Evolutionary conservation across 2,329 filamentous ascomycete species (phyloP).

Genomic region (Hypoxylon sp.): DNA sequence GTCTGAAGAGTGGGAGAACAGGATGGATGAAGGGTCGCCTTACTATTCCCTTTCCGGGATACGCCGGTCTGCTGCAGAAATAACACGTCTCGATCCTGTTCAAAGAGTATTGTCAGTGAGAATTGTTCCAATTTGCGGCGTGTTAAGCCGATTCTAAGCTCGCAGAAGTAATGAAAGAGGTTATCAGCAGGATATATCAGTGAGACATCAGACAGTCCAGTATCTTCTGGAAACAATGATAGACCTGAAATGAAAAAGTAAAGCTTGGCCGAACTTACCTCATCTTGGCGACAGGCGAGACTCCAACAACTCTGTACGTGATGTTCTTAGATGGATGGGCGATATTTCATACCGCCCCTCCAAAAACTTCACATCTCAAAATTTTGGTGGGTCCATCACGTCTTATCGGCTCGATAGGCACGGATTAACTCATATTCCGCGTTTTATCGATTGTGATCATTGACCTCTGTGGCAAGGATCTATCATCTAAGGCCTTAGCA

Average conservation of each 20-base stretch:
- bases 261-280: conserved; percentile 42
- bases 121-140: background rate
- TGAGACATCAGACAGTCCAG: background rate
- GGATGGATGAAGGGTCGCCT: conserved; percentile 53
- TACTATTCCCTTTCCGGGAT: conserved; percentile 72
- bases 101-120: conserved; percentile 25
- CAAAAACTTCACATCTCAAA: conserved; percentile 37
- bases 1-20: conserved; percentile 4
- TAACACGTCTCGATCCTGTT: conserved; percentile 73
- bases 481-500: too few species aligned
- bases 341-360: conserved; percentile 35
- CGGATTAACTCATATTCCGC: conserved; percentile 24
- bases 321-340: conserved; percentile 13
- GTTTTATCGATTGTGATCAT: background rate
- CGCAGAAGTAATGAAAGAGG: background rate
- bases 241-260: background rate
- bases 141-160: background rate
- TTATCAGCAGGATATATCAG: background rate
- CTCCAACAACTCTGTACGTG: conserved; percentile 15
- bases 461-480: too few species aligned
- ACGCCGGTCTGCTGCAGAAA: conserved; percentile 76
- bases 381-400: conserved; percentile 27
- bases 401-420: conserved; percentile 29
- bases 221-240: background rate
- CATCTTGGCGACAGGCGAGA: conserved; percentile 42